These are phyloP conservation scores for Afroboletus lepidellus DNA, from an alignment of 1,284 basidiomycete genomes.

Conservation along the genomic window DNA sequence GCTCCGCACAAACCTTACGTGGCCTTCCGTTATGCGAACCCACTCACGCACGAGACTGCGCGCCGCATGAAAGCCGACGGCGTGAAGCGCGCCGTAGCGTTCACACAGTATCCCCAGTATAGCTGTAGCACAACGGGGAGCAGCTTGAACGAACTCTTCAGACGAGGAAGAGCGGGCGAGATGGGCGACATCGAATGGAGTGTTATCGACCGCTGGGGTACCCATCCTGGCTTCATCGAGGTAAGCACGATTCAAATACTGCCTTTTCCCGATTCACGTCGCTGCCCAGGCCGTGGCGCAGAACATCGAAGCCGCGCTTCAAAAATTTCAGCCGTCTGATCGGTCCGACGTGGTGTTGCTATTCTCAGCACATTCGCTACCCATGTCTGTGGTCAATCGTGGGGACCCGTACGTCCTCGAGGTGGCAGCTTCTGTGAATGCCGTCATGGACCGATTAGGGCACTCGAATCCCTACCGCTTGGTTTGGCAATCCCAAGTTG, in stretches of 20 bases:
- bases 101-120: constrained; percentile 99
- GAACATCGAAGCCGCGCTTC: constrained; percentile 83
- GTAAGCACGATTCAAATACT: constrained; percentile 43
- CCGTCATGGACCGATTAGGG: constrained; percentile 84
- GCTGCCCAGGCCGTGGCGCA: constrained; percentile 78
- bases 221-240: constrained; percentile 90
- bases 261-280: constrained; percentile 2
- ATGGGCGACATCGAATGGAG: constrained; percentile 85
- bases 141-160: constrained; percentile 91
- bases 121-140: constrained; percentile 98
- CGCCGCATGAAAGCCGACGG: constrained; percentile 88
- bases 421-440: constrained; percentile 90
- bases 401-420: constrained; percentile 97
- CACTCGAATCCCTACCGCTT: constrained; percentile 86
- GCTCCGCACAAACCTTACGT: constrained; percentile 97
- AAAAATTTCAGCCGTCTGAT: constrained; percentile 71
- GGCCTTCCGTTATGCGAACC: constrained; percentile 91
- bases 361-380: constrained; percentile 97
- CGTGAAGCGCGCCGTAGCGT: constrained; percentile 90
- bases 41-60: constrained; percentile 83
- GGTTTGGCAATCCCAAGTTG: constrained; percentile 98
- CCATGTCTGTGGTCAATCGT: constrained; percentile 96
- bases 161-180: constrained; percentile 56
- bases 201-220: constrained; percentile 98
- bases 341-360: constrained; percentile 81